Evolutionary conservation across 208 protist species (phyloP), one percentile per base, ranked within the genome.

Genomic region (Phytomonas francai): DNA sequence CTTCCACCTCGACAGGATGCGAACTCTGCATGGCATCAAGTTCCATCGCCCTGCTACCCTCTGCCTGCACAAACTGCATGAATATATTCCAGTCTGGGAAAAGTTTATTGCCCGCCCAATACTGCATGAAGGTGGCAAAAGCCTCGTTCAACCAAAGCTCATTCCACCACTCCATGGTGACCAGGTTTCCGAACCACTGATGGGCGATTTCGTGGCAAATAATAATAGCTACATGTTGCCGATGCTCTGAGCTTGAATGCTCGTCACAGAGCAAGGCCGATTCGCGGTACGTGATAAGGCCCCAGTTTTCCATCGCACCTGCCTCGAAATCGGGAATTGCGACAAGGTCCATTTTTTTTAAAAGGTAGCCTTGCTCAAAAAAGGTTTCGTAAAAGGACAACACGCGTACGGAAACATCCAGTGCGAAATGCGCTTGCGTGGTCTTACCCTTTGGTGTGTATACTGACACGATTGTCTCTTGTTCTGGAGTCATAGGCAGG

Each of bases 281-380:
- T 67, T 98, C 93, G 58, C 97, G 86, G 73, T 94, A 99, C 9
- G 94, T 98, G 62, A 99, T 85, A 33, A 98, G 81, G 57, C 97
- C 96, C 93, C 94, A 99, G 81, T 99, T 99, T 76, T 99, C 98
- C 97, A 99, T 99, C 29, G 97, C 98, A 25, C 98, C 98, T 14
- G 82, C 78, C 31, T 78, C 81, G 70, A 98, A 98, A 54, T 98
- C 89, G 4, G 94, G 91, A 59, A 99, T 84, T 14, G 97, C 96
- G 49, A 99, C 72, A 54, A 99, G 67, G 78, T 99, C 98, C 62
- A 97, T 67, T 73, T 99, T 99, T 4, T 93, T 79, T 31, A 99
- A 78, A 30, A 91, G 79, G 77, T 97, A 98, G n/a, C 76, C 77
- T 29, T 76, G 70, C 29, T 83, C 77, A 71, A 97, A 97, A 67